phyloP scores from a whole-genome alignment of 305 asterid species.

The Lippia alba region DNA sequence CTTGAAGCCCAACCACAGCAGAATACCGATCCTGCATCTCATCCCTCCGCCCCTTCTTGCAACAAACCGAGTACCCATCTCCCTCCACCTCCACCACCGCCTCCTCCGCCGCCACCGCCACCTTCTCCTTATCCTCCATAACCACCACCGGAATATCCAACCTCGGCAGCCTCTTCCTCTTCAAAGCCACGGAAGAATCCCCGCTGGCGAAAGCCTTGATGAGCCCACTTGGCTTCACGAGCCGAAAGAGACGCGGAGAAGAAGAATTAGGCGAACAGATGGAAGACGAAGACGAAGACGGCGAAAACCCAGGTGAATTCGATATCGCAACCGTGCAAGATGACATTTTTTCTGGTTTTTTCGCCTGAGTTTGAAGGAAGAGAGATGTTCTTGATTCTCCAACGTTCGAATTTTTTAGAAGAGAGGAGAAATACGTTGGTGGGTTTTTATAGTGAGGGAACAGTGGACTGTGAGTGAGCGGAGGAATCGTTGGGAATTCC shows the following conservation, averaged over 20 bases:
- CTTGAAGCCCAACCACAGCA: slow-evolving; percentile 54
- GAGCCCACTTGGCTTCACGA: slow-evolving; percentile 62
- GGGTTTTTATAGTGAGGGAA: slow-evolving; percentile 2
- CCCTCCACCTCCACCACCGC: slow-evolving; percentile 72
- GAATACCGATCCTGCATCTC: slow-evolving; percentile 85
- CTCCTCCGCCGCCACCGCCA: slow-evolving; percentile 18
- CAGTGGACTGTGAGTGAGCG: background rate
- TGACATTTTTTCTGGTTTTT: slow-evolving; percentile 38
- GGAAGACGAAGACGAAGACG: slow-evolving; percentile 53
- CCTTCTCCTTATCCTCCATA: slow-evolving; percentile 40
- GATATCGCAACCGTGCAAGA: slow-evolving; percentile 63
- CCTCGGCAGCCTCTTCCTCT: slow-evolving; percentile 76
- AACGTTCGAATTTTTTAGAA: slow-evolving; percentile 48
- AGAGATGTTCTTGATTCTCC: slow-evolving; percentile 20
- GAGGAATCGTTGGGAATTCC: slow-evolving; percentile 31
- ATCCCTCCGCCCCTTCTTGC: slow-evolving; percentile 81
- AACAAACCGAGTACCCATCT: slow-evolving; percentile 73
- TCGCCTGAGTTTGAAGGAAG: slow-evolving; percentile 17
- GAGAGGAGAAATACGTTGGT: background rate
- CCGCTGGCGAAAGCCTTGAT: slow-evolving; percentile 50
- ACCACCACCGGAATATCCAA: slow-evolving; percentile 63
- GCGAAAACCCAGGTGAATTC: slow-evolving; percentile 76
- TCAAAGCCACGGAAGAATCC: slow-evolving; percentile 51
- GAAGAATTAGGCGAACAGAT: slow-evolving; percentile 54
- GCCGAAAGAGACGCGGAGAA: slow-evolving; percentile 51